phyloP scores from a whole-genome alignment of 2,329 filamentous ascomycete species.

The Talaromyces verruculosus region DNA sequence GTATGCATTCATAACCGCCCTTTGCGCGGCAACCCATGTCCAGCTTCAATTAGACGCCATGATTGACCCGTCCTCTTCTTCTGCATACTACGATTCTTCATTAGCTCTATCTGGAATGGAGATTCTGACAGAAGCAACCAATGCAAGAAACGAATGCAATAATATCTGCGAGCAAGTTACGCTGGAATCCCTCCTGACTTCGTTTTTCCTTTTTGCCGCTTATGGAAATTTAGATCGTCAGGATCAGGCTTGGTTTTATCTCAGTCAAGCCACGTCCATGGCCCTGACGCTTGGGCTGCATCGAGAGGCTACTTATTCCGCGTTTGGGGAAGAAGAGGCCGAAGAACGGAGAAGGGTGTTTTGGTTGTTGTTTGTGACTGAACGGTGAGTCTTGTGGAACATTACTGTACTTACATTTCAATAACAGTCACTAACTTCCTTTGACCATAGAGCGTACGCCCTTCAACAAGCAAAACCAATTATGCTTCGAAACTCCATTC shows the following conservation, averaged over 20 bases:
- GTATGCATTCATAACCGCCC: slow-evolving; percentile 44
- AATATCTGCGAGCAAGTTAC: slow-evolving; percentile 44
- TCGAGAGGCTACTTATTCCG: slow-evolving; percentile 53
- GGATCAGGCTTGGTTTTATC: slow-evolving; percentile 74
- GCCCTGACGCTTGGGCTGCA: slow-evolving; percentile 45
- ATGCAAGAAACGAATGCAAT: slow-evolving; percentile 43
- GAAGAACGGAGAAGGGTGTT: slow-evolving; percentile 66
- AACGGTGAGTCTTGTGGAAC: slow-evolving; percentile 54
- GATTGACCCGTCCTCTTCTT: slow-evolving; percentile 28
- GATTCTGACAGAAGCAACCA: slow-evolving; percentile 64
- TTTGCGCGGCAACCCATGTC: slow-evolving; percentile 48
- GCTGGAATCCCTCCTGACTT: slow-evolving; percentile 58
- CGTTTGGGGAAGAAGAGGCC: slow-evolving; percentile 53
- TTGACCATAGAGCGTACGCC: slow-evolving; percentile 62
- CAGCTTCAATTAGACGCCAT: slow-evolving; percentile 43
- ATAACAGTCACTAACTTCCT: slow-evolving; percentile 7
- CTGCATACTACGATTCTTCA: slow-evolving; percentile 57
- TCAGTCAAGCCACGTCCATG: slow-evolving; percentile 74
- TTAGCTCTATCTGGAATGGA: slow-evolving; percentile 64
- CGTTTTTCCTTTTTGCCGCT: slow-evolving; percentile 74
- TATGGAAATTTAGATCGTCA: slow-evolving; percentile 71
- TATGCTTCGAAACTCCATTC: slow-evolving; percentile 67
- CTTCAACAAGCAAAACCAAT: slow-evolving; percentile 69
- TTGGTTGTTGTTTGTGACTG: slow-evolving; percentile 71
- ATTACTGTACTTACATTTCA: not conserved